A percentile compares a stretch with the other conserved stretches of the same genome.
These are phyloP conservation scores for Guadua angustifolia DNA, from an alignment of 176 grass and related monocot genomes.

Conservation along the genomic window DNA sequence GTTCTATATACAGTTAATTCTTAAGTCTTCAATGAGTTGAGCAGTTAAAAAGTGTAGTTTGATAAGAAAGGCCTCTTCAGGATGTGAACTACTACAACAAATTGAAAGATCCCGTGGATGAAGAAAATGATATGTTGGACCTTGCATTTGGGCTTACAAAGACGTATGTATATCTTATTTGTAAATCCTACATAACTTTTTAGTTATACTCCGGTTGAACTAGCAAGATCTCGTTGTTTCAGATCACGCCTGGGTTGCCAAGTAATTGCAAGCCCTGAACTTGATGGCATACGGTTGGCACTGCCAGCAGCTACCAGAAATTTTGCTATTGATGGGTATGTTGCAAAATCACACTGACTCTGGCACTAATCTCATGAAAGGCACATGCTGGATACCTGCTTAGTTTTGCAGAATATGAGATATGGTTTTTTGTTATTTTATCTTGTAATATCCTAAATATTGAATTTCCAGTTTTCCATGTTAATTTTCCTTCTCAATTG, in stretches of 20 bases:
- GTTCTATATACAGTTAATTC: slow-evolving; percentile 13
- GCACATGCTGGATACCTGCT: slow-evolving; percentile 4
- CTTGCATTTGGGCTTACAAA: slow-evolving; percentile 90
- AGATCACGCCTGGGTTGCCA: slow-evolving; percentile 93
- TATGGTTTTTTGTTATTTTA: slow-evolving; percentile 8
- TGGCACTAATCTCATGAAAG: background rate
- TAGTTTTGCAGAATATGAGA: slow-evolving; percentile 37
- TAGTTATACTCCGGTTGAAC: slow-evolving; percentile 29
- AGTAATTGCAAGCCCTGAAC: slow-evolving; percentile 83
- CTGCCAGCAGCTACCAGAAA: slow-evolving; percentile 74
- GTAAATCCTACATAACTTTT: slow-evolving; percentile 23
- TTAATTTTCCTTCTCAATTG: slow-evolving; percentile 12
- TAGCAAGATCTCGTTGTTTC: slow-evolving; percentile 35
- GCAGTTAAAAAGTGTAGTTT: slow-evolving; percentile 37
- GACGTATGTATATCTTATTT: slow-evolving; percentile 54
- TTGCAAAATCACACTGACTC: slow-evolving; percentile 72
- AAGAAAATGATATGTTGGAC: slow-evolving; percentile 99
- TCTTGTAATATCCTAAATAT: slow-evolving; percentile 23
- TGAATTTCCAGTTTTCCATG: background rate
- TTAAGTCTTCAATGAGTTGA: slow-evolving; percentile 22
- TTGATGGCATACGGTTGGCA: slow-evolving; percentile 80
- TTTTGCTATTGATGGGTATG: slow-evolving; percentile 72
- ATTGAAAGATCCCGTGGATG: slow-evolving; percentile 82
- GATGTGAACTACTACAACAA: slow-evolving; percentile 87
- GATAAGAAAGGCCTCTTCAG: slow-evolving; percentile 54